Percentiles rank a stretch among this genome's conserved stretches.
phyloP scores from a whole-genome alignment of 2,329 filamentous ascomycete genomes.

The Neofusicoccum laricinum region DNA sequence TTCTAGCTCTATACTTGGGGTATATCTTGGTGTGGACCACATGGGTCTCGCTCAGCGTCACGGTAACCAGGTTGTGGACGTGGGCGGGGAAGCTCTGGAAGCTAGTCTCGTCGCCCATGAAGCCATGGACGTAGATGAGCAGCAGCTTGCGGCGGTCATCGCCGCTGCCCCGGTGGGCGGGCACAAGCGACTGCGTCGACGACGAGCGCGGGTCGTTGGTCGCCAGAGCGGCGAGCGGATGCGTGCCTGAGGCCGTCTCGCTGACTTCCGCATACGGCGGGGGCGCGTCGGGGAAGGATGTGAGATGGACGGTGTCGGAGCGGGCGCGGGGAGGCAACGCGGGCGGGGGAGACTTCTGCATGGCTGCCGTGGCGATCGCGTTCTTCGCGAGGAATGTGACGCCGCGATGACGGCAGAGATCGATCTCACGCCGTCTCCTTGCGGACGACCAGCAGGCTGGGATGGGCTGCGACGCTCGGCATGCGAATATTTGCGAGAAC shows the following conservation, averaged over 20 bases:
- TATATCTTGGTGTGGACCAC: slow-evolving; percentile 85
- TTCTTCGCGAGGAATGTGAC: slow-evolving; percentile 5
- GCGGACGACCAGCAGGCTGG: slow-evolving; percentile 1
- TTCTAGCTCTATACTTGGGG: slow-evolving; percentile 74
- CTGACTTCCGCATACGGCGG: slow-evolving; percentile 20
- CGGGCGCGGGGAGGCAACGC: slow-evolving; percentile 31
- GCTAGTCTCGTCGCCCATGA: slow-evolving; percentile 83
- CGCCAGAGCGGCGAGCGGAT: slow-evolving; percentile 24
- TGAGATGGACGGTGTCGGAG: slow-evolving; percentile 17
- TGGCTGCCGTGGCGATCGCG: slow-evolving; percentile 5
- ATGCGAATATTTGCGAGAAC: slow-evolving; percentile 2
- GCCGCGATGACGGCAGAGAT: slow-evolving; percentile 11
- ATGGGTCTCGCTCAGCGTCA: slow-evolving; percentile 68
- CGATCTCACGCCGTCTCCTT: slow-evolving; percentile 10
- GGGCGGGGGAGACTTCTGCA: slow-evolving; percentile 19
- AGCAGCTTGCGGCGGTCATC: slow-evolving; percentile 58
- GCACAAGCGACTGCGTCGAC: slow-evolving; percentile 46
- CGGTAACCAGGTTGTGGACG: slow-evolving; percentile 71
- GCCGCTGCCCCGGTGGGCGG: slow-evolving; percentile 29
- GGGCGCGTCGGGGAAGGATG: slow-evolving; percentile 20
- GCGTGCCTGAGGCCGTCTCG: slow-evolving; percentile 6
- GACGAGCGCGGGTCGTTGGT: slow-evolving; percentile 44
- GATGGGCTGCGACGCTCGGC: slow-evolving; percentile 1
- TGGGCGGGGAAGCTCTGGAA: slow-evolving; percentile 87
- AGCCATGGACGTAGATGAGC: slow-evolving; percentile 83